Conservation (phyloP, 1,139 yeast genomes). For the Yamadazyma diddensiae region DNA sequence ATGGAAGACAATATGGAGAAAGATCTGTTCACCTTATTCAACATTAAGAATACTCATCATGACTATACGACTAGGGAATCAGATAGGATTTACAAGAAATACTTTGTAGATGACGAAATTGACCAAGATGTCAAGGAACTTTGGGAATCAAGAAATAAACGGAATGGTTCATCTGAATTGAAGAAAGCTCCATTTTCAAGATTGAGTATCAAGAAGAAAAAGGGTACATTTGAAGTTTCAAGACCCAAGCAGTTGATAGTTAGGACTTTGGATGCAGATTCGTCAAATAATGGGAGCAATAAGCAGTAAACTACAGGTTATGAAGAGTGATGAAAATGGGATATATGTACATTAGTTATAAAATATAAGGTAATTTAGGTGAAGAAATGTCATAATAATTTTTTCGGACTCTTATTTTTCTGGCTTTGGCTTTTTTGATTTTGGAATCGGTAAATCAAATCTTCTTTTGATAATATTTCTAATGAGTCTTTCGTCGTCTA, state of each 20-base stretch:
- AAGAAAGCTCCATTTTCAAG: not conserved
- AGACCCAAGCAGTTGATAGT: constrained; percentile 43
- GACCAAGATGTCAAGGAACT: constrained; percentile 51
- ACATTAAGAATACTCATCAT: constrained; percentile 20
- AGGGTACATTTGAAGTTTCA: constrained; percentile 35
- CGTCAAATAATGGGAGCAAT: no score
- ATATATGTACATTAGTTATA: constrained; percentile 5
- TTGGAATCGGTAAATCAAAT: constrained; percentile 20
- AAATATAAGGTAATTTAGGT: constrained; percentile 3
- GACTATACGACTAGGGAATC: constrained; percentile 52
- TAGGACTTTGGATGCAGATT: constrained; percentile 8
- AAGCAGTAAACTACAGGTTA: no score
- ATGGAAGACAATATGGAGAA: no score
- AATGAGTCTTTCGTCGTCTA: constrained; percentile 57
- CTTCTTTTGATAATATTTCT: constrained; percentile 57
- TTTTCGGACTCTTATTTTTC: constrained; percentile 1
- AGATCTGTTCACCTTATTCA: no score
- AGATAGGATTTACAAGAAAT: constrained; percentile 43
- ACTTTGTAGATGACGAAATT: constrained; percentile 35
- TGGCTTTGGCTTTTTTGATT: not conserved
- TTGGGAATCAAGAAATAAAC: constrained; percentile 44
- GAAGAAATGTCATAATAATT: constrained; percentile 1
- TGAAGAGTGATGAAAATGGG: no score
- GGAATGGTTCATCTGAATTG: not conserved
- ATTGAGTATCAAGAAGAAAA: not conserved